A percentile compares a stretch with the other conserved stretches of the same genome.
Conservation (phyloP, 75 land plant species). For the Picea glauca region DNA sequence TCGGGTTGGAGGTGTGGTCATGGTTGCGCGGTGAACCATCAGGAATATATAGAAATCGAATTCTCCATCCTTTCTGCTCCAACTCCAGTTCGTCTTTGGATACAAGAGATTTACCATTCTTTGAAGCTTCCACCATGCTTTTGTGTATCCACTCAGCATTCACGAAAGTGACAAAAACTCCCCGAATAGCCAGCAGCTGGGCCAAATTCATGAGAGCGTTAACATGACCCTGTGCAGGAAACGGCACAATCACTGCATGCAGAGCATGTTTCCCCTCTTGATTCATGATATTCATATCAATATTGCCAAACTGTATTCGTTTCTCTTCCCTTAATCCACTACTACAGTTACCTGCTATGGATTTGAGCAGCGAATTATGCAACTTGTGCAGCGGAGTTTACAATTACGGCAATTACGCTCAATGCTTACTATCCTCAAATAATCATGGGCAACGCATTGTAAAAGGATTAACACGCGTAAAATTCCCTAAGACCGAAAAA, state of each 20-base stretch:
- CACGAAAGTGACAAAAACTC: neutral
- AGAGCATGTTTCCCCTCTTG: neutral
- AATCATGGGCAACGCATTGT: no score
- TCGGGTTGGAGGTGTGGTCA: neutral
- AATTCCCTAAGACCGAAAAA: no score
- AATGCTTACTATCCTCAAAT: no score
- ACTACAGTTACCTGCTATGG: no score
- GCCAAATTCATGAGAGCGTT: neutral
- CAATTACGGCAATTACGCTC: no score
- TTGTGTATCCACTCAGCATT: neutral
- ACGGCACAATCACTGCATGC: conserved; percentile 1
- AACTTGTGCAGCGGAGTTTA: no score
- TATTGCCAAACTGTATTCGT: no score
- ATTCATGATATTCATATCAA: no score
- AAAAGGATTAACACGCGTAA: no score
- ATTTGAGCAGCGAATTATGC: no score
- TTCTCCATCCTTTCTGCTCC: neutral
- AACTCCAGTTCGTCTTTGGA: no score
- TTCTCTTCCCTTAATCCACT: no score
- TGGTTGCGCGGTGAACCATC: neutral
- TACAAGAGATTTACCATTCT: neutral
- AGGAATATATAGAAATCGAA: neutral
- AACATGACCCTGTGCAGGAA: conserved; percentile 2
- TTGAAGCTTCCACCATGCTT: neutral
- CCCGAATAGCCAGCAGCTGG: neutral